Conservation (phyloP, 129 eudicot species). For the Silybum marianum region DNA sequence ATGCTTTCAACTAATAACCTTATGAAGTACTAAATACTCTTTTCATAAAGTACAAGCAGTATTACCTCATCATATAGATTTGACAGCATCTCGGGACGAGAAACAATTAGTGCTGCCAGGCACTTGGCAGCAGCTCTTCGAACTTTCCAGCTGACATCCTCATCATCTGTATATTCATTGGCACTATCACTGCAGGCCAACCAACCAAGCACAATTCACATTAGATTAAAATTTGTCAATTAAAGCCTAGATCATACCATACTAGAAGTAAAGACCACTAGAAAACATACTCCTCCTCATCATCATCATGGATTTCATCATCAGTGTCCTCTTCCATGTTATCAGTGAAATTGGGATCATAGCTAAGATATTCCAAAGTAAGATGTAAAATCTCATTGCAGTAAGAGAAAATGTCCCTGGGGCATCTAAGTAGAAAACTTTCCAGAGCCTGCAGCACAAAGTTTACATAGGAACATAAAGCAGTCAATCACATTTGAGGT, state of each 20-base stretch:
- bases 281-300: conserved; percentile 90
- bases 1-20: conserved; percentile 5
- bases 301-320: conserved; percentile 77
- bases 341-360: conserved; percentile 98
- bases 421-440: conserved; percentile 94
- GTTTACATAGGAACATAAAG: not conserved
- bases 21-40: not conserved
- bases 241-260: not conserved
- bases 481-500: conserved; percentile 9
- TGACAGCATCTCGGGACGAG: conserved; percentile 92
- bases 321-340: conserved; percentile 98
- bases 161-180: conserved; percentile 93
- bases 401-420: conserved; percentile 82
- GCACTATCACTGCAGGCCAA: conserved; percentile 84
- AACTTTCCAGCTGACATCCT: conserved; percentile 97
- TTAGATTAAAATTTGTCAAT: conserved; percentile 17
- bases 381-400: conserved; percentile 85
- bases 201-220: conserved; percentile 18
- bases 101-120: conserved; percentile 85
- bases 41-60: not conserved
- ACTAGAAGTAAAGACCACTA: not conserved
- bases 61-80: conserved; percentile 84
- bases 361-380: conserved; percentile 84
- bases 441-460: conserved; percentile 77
- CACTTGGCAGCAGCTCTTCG: conserved; percentile 97